Evolutionary conservation across 192 early-diverging fungal species (phyloP).

Genomic region (Coemansia sp.): DNA sequence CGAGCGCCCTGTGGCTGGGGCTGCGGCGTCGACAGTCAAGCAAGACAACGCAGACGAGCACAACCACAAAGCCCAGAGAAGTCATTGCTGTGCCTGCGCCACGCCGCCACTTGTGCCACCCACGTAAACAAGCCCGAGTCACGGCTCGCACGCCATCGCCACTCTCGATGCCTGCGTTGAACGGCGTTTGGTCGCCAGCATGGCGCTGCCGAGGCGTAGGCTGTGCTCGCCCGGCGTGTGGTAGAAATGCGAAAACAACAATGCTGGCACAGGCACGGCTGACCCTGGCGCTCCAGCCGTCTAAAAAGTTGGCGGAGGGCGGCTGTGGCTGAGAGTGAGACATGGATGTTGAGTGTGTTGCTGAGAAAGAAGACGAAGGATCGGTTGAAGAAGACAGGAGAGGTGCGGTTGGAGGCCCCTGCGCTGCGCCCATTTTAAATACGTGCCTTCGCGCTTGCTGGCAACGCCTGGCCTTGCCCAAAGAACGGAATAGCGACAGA

Average conservation of each 20-base stretch:
- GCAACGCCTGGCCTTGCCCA: not conserved
- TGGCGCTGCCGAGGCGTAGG: not conserved
- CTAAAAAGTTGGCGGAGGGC: not conserved
- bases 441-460: not conserved
- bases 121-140: not conserved
- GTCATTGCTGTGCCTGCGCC: conserved; percentile 2
- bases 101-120: conserved; percentile 5
- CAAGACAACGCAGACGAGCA: not conserved
- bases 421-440: not conserved
- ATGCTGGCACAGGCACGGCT: conserved; percentile 1
- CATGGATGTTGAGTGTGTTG: not conserved
- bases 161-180: not conserved
- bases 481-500: not conserved
- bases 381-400: not conserved
- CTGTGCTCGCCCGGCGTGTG: conserved; percentile 1
- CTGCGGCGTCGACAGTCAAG: not conserved
- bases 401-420: not conserved
- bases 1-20: not conserved
- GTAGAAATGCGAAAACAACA: conserved; percentile 14
- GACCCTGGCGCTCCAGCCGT: not conserved
- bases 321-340: not conserved
- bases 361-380: not conserved
- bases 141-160: not conserved
- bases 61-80: not conserved
- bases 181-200: not conserved